Conservation (phyloP, 768 basidiomycete genomes). For the Boletus huronensis region DNA sequence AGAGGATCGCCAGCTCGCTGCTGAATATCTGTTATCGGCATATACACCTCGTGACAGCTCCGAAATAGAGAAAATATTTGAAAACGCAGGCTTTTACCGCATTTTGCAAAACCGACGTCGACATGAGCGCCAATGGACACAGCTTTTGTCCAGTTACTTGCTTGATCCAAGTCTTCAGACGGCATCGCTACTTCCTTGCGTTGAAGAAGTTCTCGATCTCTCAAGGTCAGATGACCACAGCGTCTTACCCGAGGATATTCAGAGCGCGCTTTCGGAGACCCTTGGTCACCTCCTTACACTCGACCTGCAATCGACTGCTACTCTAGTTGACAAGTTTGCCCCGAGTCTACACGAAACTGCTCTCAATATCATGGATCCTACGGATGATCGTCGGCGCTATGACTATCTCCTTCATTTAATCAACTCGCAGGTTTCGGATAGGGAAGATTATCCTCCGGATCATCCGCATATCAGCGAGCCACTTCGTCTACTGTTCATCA, state of each 20-base stretch:
- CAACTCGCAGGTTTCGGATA: constrained; percentile 44
- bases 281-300: constrained; percentile 62
- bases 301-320: constrained; percentile 65
- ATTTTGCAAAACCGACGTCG: constrained; percentile 82
- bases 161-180: constrained; percentile 63
- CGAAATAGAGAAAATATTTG: constrained; percentile 64
- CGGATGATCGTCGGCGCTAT: constrained; percentile 54
- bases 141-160: constrained; percentile 69
- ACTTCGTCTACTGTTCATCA: constrained; percentile 62
- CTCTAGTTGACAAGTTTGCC: constrained; percentile 63
- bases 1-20: constrained; percentile 93
- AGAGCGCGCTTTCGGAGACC: constrained; percentile 49
- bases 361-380: constrained; percentile 45
- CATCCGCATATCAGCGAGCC: constrained; percentile 45
- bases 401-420: constrained; percentile 77
- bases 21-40: constrained; percentile 87
- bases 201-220: constrained; percentile 57
- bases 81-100: constrained; percentile 83
- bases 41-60: constrained; percentile 84
- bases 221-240: constrained; percentile 48
- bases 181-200: constrained; percentile 59
- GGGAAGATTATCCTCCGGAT: constrained; percentile 33
- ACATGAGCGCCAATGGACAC: constrained; percentile 72
- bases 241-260: constrained; percentile 53
- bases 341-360: constrained; percentile 67